phyloP scores from a whole-genome alignment of 352 stramenopile species.

The Pseudoperonospora humuli region DNA sequence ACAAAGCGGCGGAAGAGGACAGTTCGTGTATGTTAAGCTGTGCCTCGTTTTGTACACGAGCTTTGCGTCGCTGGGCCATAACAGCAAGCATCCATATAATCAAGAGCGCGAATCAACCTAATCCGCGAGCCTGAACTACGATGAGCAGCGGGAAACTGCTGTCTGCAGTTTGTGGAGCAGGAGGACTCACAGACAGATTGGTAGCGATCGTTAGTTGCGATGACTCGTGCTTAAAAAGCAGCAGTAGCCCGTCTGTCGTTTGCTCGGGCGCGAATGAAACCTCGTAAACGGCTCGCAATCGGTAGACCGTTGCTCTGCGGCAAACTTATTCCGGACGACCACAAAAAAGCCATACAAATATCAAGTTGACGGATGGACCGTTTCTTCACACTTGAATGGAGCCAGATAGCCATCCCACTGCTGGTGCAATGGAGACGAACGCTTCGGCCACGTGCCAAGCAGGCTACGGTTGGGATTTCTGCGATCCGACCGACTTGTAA shows the following conservation, averaged over 20 bases:
- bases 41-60: constrained; percentile 5
- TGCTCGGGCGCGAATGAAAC: constrained; percentile 29
- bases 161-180: constrained; percentile 1
- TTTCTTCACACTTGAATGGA: constrained; percentile 21
- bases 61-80: not conserved
- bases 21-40: constrained; percentile 19
- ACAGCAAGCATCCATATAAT: not conserved
- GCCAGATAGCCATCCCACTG: constrained; percentile 7
- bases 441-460: not conserved
- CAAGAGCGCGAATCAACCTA: constrained; percentile 1
- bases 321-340: constrained; percentile 15
- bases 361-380: constrained; percentile 7
- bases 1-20: constrained; percentile 13
- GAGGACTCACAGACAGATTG: constrained; percentile 5
- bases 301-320: constrained; percentile 6
- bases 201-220: constrained; percentile 3
- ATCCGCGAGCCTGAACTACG: not conserved
- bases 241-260: constrained; percentile 13
- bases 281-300: constrained; percentile 3
- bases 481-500: constrained; percentile 1
- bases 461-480: not conserved
- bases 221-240: not conserved
- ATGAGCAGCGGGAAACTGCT: constrained; percentile 6
- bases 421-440: constrained; percentile 7
- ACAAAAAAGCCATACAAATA: constrained; percentile 5